Base-by-base conservation (phyloP, 192 early-diverging fungal species). In the Coemansia umbellata region DNA sequence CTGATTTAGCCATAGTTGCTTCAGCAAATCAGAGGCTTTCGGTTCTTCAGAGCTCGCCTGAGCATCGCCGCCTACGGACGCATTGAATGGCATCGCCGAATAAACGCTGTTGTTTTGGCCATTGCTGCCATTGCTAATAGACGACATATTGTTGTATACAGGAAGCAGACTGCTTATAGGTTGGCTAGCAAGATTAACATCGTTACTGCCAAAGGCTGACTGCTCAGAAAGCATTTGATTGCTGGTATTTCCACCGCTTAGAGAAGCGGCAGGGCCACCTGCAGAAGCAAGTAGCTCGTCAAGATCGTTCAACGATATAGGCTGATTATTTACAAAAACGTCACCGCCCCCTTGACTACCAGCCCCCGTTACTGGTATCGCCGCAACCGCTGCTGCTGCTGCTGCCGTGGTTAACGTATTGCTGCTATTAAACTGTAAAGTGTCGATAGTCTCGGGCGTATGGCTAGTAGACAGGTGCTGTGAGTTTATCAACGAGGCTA, bases 1-100 rank as follows among this genome's bases (percentile, higher is more conserved):
- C 26, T 63, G 64, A 56, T 37, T 31, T 13, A 60, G 31, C 72
- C 72, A 68, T 2, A 43, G 50, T 51, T 63, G 60, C 45, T 31
- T 60, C 24, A 63, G 11, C 17, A 24, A 27, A 28, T 56, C 58
- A 5, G 24, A 43, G 13, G 55, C 47, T 52, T 31, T 48, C 14
- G 47, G 13, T 18, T 44, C 71, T 3, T 35, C 55, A 19, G 35
- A 13, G 21, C 35, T 47, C 11, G 27, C 43, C 32, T 57, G 64
- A 10, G 55, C 18, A 37, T 27, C 24, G 27, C 36, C 43, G 15
- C 24, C 10, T 14, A 45, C 28, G 3, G 43, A 2, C 17, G 43
- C 43, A 14, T 14, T 45, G 24, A 27, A 45, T 7, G 43, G 43
- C 14, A 45, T 27, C 3, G 26, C 43, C 10, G 8, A 11, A 33